phyloP scores from a whole-genome alignment of 148 eudicot genomes.

The Diospyros lotus region DNA sequence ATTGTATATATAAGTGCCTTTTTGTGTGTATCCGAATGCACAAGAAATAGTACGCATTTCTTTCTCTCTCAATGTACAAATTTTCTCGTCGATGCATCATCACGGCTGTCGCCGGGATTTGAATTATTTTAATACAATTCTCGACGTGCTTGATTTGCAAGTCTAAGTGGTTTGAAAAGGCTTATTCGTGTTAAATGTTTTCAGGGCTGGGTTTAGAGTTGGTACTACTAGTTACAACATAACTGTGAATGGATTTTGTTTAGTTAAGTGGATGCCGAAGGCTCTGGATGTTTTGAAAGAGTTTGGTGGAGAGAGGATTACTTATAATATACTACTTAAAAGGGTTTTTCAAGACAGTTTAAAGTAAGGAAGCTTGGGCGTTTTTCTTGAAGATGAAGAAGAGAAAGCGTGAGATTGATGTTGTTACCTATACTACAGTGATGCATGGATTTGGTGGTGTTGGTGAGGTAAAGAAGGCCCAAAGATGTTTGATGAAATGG shows the following conservation, averaged over 20 bases:
- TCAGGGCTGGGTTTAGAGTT: constrained; percentile 48
- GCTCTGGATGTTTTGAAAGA: constrained; percentile 81
- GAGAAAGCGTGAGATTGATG: constrained; percentile 69
- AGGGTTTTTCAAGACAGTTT: constrained; percentile 68
- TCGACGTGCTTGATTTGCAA: constrained; percentile 83
- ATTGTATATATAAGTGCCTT: too few species aligned
- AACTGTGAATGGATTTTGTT: constrained; percentile 86
- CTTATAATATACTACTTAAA: constrained; percentile 68
- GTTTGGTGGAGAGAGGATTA: constrained; percentile 85
- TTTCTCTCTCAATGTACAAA: constrained; percentile 16
- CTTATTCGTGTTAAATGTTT: constrained; percentile 43
- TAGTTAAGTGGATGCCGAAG: constrained; percentile 54
- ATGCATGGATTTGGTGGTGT: constrained; percentile 87
- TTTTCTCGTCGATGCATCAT: constrained; percentile 72
- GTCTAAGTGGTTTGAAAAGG: constrained; percentile 65
- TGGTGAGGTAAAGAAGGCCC: constrained; percentile 71
- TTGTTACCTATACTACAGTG: constrained; percentile 76
- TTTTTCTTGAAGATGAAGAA: constrained; percentile 85
- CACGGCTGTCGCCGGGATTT: constrained; percentile 59
- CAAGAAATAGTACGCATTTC: too few species aligned
- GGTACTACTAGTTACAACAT: constrained; percentile 79
- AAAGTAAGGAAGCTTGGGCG: constrained; percentile 64
- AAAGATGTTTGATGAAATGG: constrained; percentile 71
- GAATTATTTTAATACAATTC: constrained; percentile 52
- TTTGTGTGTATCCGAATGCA: too few species aligned